phyloP scores from a whole-genome alignment of 345 rosid genomes.

The Hibiscus trionum region DNA sequence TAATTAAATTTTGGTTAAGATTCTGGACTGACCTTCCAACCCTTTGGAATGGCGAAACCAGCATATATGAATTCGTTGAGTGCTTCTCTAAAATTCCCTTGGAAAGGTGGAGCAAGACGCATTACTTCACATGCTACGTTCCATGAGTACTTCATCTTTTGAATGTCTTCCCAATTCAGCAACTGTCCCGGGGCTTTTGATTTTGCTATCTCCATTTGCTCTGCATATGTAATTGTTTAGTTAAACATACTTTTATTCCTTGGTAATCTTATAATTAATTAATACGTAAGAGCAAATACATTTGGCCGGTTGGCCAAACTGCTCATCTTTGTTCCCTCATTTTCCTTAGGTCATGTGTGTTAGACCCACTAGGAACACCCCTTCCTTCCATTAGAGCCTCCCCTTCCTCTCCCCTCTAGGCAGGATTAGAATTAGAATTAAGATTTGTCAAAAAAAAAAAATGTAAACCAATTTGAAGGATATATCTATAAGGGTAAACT shows the following conservation, averaged over 20 bases:
- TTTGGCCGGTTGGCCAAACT: too few relatives aligned
- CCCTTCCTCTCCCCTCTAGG: too few relatives aligned
- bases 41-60: not conserved
- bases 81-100: not conserved
- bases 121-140: not conserved
- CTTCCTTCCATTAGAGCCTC: too few relatives aligned
- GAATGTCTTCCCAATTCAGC: slow-evolving; percentile 1
- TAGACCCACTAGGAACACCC: too few relatives aligned
- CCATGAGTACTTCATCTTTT: not conserved
- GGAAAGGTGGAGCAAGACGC: not conserved
- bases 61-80: not conserved
- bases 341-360: too few relatives aligned
- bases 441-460: too few relatives aligned
- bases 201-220: not conserved
- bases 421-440: too few relatives aligned
- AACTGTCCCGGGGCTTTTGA: not conserved
- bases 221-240: not conserved
- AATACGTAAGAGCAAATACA: too few relatives aligned
- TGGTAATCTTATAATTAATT: too few relatives aligned
- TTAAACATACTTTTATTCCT: not conserved
- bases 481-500: too few relatives aligned
- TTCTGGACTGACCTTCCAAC: not conserved
- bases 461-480: too few relatives aligned
- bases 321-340: too few relatives aligned
- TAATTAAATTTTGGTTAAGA: not conserved